Percentiles rank a stretch among this genome's conserved stretches.
Evolutionary conservation across 768 basidiomycete genomes (phyloP).

Genomic region (Pleurotus djamor): DNA sequence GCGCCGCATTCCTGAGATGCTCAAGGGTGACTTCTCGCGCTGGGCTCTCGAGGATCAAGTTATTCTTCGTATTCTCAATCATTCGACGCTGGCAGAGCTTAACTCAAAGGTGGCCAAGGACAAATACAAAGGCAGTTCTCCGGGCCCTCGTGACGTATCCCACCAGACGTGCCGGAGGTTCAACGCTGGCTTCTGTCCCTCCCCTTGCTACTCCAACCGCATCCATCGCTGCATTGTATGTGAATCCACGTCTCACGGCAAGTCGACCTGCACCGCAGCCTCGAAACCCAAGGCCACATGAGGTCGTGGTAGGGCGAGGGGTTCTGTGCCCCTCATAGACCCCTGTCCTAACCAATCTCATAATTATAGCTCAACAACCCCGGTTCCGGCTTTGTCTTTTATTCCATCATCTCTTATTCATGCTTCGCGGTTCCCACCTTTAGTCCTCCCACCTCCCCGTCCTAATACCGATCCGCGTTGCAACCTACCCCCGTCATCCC

Average conservation of each 20-base stretch:
- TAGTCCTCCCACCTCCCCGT: slow-evolving; percentile 6
- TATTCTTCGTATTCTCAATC: background rate
- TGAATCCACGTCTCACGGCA: background rate
- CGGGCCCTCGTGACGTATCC: background rate
- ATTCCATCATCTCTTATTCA: slow-evolving; percentile 6
- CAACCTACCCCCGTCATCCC: slow-evolving; percentile 8
- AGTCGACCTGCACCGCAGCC: background rate
- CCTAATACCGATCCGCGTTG: slow-evolving; percentile 13
- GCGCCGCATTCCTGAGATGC: background rate
- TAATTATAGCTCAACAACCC: background rate
- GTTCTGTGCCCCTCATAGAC: background rate
- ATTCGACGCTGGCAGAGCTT: background rate
- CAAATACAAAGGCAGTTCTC: background rate
- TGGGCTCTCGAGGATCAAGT: background rate
- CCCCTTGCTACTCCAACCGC: background rate
- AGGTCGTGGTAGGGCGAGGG: background rate
- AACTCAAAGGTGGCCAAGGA: background rate
- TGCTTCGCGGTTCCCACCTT: slow-evolving; percentile 9
- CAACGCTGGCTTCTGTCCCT: background rate
- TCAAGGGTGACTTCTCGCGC: background rate
- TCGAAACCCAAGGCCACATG: background rate
- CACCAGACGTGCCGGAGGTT: background rate
- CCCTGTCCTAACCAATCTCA: background rate
- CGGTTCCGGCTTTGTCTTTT: background rate
- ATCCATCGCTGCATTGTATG: background rate